A percentile compares a stretch with the other conserved stretches of the same genome.
These are phyloP conservation scores for Hyphopichia burtonii DNA, from an alignment of 1,139 yeast genomes.

Conservation along the genomic window DNA sequence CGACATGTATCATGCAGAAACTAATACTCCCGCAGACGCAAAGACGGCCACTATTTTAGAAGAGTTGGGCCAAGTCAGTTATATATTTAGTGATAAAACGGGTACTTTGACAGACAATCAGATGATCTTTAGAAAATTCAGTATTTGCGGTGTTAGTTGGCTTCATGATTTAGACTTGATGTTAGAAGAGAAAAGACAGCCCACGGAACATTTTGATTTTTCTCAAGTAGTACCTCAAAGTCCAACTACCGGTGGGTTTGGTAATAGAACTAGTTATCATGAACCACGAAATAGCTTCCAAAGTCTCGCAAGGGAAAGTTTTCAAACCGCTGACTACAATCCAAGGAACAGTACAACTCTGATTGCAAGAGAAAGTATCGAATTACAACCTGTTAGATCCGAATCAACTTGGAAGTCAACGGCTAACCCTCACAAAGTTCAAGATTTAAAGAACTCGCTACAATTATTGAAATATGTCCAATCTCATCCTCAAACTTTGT, in stretches of 20 bases:
- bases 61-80: slow-evolving; percentile 95
- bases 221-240: background rate
- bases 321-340: slow-evolving; percentile 6
- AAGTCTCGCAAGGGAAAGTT: slow-evolving; percentile 1
- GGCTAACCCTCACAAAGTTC: slow-evolving; percentile 35
- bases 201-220: slow-evolving; percentile 7
- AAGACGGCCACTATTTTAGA: slow-evolving; percentile 94
- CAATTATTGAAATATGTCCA: slow-evolving; percentile 72
- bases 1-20: slow-evolving; percentile 85
- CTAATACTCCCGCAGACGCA: slow-evolving; percentile 92
- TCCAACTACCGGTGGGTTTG: background rate
- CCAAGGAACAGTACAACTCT: slow-evolving; percentile 32
- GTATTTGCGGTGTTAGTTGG: slow-evolving; percentile 90
- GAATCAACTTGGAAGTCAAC: slow-evolving; percentile 35
- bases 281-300: background rate
- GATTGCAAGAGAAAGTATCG: slow-evolving; percentile 32
- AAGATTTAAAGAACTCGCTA: slow-evolving; percentile 33
- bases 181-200: slow-evolving; percentile 21
- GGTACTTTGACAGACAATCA: slow-evolving; percentile 93
- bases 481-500: slow-evolving; percentile 64
- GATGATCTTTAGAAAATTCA: slow-evolving; percentile 82
- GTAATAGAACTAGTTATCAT: background rate
- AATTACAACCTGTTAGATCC: slow-evolving; percentile 18
- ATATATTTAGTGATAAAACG: slow-evolving; percentile 92
- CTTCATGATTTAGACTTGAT: slow-evolving; percentile 68